Percentiles rank a stretch among this genome's conserved stretches.
phyloP scores from a whole-genome alignment of 2,329 filamentous ascomycete species.

The Penicillium corylophilum region DNA sequence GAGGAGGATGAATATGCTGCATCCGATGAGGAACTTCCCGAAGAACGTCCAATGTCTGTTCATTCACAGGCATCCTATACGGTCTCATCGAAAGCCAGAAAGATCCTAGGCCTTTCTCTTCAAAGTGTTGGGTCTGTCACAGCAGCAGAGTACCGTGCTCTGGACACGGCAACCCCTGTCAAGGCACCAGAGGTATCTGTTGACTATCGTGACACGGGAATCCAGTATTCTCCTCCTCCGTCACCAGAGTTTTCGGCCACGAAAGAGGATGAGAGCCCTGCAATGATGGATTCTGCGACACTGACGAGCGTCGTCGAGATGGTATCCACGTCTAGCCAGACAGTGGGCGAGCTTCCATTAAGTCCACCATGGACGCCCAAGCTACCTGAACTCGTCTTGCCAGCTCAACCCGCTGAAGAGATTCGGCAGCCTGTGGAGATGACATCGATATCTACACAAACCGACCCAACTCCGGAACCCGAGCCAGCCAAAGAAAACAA shows the following conservation, averaged over 20 bases:
- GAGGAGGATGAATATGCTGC: conserved; percentile 66
- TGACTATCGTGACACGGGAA: conserved; percentile 70
- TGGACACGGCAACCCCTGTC: conserved; percentile 46
- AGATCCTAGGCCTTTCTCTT: conserved; percentile 46
- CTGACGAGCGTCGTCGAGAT: conserved; percentile 35
- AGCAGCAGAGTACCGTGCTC: conserved; percentile 24
- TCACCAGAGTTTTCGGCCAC: conserved; percentile 55
- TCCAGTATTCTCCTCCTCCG: conserved; percentile 80
- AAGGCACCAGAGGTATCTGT: conserved; percentile 48
- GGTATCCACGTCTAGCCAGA: conserved; percentile 46
- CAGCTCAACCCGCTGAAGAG: conserved; percentile 10
- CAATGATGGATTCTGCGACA: conserved; percentile 31
- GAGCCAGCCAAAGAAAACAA: conserved; percentile 15
- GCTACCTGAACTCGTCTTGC: conserved; percentile 24
- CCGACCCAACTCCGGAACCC: conserved; percentile 23
- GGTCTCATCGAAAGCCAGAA: conserved; percentile 44
- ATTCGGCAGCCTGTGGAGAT: conserved; percentile 16
- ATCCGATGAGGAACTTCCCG: conserved; percentile 61
- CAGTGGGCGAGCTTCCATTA: conserved; percentile 38
- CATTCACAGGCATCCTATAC: conserved; percentile 39
- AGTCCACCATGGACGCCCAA: conserved; percentile 38
- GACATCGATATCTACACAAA: conserved; percentile 37
- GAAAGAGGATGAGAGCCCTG: conserved; percentile 5
- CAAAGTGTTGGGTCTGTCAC: conserved; percentile 28
- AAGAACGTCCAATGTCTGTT: conserved; percentile 44